A percentile compares a stretch with the other conserved stretches of the same genome.
Conservation (phyloP, 805 yeast species). For the Clavispora phyllophila region DNA sequence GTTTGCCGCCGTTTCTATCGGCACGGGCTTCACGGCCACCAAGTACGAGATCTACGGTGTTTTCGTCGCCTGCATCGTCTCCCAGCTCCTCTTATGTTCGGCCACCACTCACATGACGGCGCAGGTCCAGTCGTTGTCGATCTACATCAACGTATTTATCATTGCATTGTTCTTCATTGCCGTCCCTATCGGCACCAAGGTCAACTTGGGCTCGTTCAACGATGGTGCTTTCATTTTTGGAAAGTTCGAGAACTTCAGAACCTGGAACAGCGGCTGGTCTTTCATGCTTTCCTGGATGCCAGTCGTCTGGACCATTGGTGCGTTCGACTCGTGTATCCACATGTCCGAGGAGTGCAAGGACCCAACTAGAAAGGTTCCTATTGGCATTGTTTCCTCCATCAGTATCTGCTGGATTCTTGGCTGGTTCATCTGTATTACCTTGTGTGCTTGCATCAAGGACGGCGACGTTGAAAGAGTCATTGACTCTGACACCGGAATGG, state of each 20-base stretch:
- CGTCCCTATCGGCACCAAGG: constrained; percentile 51
- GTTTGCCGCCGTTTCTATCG: constrained; percentile 51
- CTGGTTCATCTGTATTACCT: constrained; percentile 40
- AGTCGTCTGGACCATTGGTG: constrained; percentile 68
- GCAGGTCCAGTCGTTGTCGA: constrained; percentile 53
- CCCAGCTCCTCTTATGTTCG: constrained; percentile 50
- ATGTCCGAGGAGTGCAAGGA: constrained; percentile 64
- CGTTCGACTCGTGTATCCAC: constrained; percentile 65
- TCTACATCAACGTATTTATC: constrained; percentile 46
- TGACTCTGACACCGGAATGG: constrained; percentile 39
- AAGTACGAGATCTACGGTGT: constrained; percentile 55
- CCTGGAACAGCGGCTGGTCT: constrained; percentile 58
- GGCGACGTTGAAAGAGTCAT: constrained; percentile 20
- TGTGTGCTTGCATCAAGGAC: constrained; percentile 39
- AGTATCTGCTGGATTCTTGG: constrained; percentile 53
- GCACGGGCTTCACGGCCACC: constrained; percentile 47
- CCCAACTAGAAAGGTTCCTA: constrained; percentile 56
- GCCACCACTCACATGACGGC: constrained; percentile 54
- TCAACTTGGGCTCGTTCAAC: constrained; percentile 21
- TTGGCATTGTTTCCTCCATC: constrained; percentile 57
- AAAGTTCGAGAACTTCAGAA: constrained; percentile 41
- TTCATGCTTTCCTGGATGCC: constrained; percentile 53
- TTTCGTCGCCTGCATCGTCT: constrained; percentile 52
- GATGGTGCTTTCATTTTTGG: constrained; percentile 53
- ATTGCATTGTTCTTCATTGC: constrained; percentile 56